Percentiles rank a stretch among this genome's conserved stretches.
phyloP scores from a whole-genome alignment of 352 stramenopile species.

The Phytopythium montanum region DNA sequence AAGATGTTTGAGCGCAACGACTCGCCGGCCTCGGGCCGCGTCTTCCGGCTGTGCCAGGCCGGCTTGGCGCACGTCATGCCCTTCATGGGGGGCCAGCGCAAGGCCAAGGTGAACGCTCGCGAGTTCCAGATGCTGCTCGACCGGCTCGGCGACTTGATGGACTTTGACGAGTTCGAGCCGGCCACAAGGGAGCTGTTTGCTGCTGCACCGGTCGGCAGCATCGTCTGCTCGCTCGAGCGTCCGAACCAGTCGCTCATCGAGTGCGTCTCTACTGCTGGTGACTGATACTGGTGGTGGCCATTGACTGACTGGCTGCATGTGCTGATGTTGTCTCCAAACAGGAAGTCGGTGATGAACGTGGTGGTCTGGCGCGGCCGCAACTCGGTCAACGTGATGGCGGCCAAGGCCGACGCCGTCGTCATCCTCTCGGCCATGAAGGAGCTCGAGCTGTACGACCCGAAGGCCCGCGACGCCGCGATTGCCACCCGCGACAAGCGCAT shows the following conservation, averaged over 20 bases:
- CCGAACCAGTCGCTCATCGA: slow-evolving; percentile 57
- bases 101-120: slow-evolving; percentile 47
- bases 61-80: slow-evolving; percentile 83
- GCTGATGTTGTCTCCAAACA: too few species aligned
- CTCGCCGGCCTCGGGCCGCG: slow-evolving; percentile 51
- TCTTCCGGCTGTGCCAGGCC: slow-evolving; percentile 89
- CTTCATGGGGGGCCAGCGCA: slow-evolving; percentile 73
- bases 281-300: neutral
- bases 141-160: slow-evolving; percentile 72
- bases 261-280: slow-evolving; percentile 34
- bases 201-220: slow-evolving; percentile 63
- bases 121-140: slow-evolving; percentile 88
- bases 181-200: slow-evolving; percentile 44
- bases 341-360: slow-evolving; percentile 79
- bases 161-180: slow-evolving; percentile 81
- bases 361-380: slow-evolving; percentile 85
- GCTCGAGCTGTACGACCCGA: slow-evolving; percentile 65
- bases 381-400: slow-evolving; percentile 85
- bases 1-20: slow-evolving; percentile 93
- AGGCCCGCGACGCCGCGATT: slow-evolving; percentile 36
- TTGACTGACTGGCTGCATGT: slow-evolving; percentile 13
- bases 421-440: slow-evolving; percentile 83
- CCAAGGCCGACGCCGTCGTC: slow-evolving; percentile 74
- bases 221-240: slow-evolving; percentile 67
- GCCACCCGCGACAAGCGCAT: slow-evolving; percentile 49